Conservation (phyloP, 805 yeast genomes). For the Spathaspora sp. region DNA sequence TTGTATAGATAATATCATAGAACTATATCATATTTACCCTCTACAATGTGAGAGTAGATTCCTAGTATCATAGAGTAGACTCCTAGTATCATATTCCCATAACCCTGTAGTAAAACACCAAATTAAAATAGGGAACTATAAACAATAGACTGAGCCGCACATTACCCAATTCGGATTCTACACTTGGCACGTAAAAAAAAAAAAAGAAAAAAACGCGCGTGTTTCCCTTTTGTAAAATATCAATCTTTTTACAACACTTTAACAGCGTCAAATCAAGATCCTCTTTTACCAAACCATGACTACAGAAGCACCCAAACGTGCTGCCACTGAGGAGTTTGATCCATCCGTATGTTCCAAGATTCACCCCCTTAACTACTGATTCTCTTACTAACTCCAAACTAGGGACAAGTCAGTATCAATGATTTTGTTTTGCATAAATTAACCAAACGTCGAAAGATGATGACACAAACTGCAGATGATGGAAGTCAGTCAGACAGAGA, state of each 20-base stretch:
- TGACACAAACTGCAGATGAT: conserved; percentile 1
- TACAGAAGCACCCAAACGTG: not conserved
- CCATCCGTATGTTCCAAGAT: not conserved
- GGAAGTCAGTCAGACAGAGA: not conserved
- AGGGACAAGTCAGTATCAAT: not conserved
- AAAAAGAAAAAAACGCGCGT: not conserved
- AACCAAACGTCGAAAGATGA: conserved; percentile 2
- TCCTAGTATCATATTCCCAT: no score
- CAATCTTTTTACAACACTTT: no score
- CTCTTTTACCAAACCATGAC: not conserved
- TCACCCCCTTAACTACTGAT: not conserved
- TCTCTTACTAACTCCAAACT: not conserved
- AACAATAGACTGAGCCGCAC: not conserved
- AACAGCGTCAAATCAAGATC: not conserved
- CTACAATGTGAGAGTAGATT: no score
- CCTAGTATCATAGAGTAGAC: no score
- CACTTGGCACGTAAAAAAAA: not conserved
- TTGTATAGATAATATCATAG: no score
- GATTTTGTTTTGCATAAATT: not conserved
- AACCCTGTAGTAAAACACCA: no score
- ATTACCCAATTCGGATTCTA: not conserved
- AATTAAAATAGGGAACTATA: no score
- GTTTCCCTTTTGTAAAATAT: no score
- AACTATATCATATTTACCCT: no score
- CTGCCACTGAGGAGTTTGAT: not conserved